A percentile compares a stretch with the other conserved stretches of the same genome.
phyloP scores from a whole-genome alignment of 495 filamentous ascomycete species.

The Coniosporium apollinis region DNA sequence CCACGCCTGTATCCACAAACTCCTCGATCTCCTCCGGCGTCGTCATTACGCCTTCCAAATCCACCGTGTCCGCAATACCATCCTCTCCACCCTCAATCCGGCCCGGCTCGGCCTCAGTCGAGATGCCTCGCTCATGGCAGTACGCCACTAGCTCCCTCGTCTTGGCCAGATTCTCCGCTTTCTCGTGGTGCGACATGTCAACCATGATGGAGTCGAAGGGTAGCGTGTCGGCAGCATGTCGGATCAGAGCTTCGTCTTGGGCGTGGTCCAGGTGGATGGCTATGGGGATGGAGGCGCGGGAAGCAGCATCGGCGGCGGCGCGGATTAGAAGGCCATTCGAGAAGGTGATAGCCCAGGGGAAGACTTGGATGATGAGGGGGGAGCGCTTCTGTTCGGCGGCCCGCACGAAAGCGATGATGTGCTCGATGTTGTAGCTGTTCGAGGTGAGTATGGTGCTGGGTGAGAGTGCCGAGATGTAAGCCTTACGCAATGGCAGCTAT shows the following conservation, averaged over 20 bases:
- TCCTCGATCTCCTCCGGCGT: slow-evolving; percentile 13
- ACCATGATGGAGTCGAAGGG: slow-evolving; percentile 18
- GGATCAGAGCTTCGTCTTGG: slow-evolving; percentile 11
- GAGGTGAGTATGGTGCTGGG: background rate
- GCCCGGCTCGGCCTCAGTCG: slow-evolving; percentile 17
- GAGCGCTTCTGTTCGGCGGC: slow-evolving; percentile 7
- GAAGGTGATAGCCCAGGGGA: slow-evolving; percentile 10
- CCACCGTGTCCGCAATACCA: slow-evolving; percentile 14
- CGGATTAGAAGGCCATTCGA: slow-evolving; percentile 9
- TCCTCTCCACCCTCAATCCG: slow-evolving; percentile 18
- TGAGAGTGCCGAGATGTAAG: background rate
- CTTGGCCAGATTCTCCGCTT: slow-evolving; percentile 16
- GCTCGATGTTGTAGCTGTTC: slow-evolving; percentile 11
- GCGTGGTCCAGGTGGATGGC: slow-evolving; percentile 14
- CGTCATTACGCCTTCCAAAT: slow-evolving; percentile 15
- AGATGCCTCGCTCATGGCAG: slow-evolving; percentile 16
- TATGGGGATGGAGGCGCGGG: slow-evolving; percentile 11
- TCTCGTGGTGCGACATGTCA: slow-evolving; percentile 18
- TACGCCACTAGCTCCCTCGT: slow-evolving; percentile 11
- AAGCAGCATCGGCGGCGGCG: slow-evolving; percentile 11
- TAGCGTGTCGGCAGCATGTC: slow-evolving; percentile 8
- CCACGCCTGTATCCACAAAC: slow-evolving; percentile 14
- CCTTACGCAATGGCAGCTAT: slow-evolving; percentile 5
- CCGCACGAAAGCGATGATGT: slow-evolving; percentile 7
- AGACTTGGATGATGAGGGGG: slow-evolving; percentile 8